Conservation (phyloP, 78 protist genomes). For the Dictyostelium discoideum region DNA sequence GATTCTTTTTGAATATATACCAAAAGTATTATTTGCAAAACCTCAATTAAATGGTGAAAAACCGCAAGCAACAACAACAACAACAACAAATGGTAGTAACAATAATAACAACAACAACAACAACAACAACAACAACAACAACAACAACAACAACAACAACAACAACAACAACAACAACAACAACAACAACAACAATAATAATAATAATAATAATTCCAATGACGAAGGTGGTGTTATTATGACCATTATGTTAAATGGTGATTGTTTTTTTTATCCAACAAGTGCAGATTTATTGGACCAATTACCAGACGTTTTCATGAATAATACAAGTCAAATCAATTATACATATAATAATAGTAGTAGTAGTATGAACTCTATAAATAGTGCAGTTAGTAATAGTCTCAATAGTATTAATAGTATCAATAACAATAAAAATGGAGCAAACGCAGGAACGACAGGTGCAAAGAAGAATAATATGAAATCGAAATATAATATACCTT, state of each 20-base stretch:
- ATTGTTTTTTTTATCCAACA: conserved; percentile 58
- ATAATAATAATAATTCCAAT: neutral
- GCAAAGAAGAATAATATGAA: conserved; percentile 34
- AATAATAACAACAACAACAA: neutral
- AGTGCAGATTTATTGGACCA: conserved; percentile 30
- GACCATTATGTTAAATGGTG: conserved; percentile 71
- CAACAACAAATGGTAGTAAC: neutral
- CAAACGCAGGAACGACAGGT: neutral
- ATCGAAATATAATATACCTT: conserved; percentile 52
- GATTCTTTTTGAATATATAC: conserved; percentile 31
- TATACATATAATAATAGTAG: neutral
- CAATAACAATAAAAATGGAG: neutral
- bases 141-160: conserved; percentile 14
- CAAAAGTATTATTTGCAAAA: neutral
- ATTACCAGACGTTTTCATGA: conserved; percentile 21
- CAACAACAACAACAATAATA: neutral
- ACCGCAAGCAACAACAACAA: neutral
- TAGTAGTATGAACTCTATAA: neutral
- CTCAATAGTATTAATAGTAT: neutral
- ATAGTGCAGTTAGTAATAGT: neutral
- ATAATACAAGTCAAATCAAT: neutral
- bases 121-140: neutral
- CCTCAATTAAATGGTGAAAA: neutral
- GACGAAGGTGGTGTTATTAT: conserved; percentile 42
- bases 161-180: neutral